Conservation (phyloP, 139 green algal species). For the Chlamydomonas applanata region DNA sequence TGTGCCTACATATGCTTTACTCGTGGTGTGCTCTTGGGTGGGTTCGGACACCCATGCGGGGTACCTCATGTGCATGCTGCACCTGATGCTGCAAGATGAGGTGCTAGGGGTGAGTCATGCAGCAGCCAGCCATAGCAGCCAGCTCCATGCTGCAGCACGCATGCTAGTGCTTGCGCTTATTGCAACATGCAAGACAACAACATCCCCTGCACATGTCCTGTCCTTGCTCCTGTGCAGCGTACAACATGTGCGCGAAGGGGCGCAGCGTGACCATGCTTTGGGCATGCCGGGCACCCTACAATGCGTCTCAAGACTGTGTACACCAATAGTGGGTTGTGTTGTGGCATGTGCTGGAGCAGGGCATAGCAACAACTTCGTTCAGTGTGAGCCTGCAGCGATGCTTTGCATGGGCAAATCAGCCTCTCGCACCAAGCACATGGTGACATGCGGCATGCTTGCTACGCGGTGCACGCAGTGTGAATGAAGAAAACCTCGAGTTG, state of each 20-base stretch:
- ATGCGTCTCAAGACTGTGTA: slow-evolving; percentile 25
- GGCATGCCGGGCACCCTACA: slow-evolving; percentile 17
- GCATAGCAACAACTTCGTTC: not conserved
- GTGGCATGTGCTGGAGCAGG: not conserved
- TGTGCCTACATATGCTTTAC: too few relatives aligned
- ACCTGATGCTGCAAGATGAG: too few relatives aligned
- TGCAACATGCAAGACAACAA: not conserved
- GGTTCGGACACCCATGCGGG: too few relatives aligned
- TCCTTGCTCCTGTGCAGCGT: too few relatives aligned
- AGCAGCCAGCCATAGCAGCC: not conserved
- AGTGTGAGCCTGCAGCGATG: not conserved
- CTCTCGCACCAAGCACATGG: not conserved
- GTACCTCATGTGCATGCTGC: too few relatives aligned
- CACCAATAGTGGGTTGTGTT: slow-evolving; percentile 20
- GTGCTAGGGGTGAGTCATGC: too few relatives aligned
- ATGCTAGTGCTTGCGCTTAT: not conserved
- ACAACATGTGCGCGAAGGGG: slow-evolving; percentile 20
- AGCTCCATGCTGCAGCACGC: too few relatives aligned
- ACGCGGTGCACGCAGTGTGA: slow-evolving; percentile 1
- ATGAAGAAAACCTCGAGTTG: not conserved
- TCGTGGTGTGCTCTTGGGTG: too few relatives aligned
- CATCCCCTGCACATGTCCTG: not conserved
- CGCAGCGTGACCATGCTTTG: slow-evolving; percentile 25
- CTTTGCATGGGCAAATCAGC: not conserved
- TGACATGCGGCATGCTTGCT: not conserved